Evolutionary conservation across 177 flowering plant species (phyloP).

Genomic region (Vitis hybrid): DNA sequence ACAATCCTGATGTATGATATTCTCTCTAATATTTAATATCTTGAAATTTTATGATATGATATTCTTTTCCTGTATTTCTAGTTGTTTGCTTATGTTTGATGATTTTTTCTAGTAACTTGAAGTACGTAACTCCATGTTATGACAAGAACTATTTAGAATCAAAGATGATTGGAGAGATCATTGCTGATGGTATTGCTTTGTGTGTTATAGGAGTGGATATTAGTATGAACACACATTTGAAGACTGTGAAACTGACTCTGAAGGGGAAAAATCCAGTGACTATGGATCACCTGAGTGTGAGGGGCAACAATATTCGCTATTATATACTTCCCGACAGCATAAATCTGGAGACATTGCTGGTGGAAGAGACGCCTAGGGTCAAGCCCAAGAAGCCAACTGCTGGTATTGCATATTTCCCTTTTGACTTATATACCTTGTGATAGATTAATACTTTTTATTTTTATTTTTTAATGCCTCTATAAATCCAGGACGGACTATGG

Average conservation of each 20-base stretch:
- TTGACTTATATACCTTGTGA: background rate
- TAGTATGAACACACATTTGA: conserved; percentile 96
- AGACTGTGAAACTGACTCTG: conserved; percentile 82
- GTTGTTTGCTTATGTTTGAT: conserved; percentile 5
- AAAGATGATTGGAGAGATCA: too few species aligned
- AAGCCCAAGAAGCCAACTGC: conserved; percentile 96
- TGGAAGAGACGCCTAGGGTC: conserved; percentile 94
- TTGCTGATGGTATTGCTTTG: background rate
- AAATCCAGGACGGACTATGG: conserved; percentile 68
- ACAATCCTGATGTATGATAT: too few species aligned
- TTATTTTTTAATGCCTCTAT: background rate
- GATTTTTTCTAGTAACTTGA: too few species aligned
- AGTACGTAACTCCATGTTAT: too few species aligned
- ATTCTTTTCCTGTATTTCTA: background rate
- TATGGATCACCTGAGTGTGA: conserved; percentile 87
- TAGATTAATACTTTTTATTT: too few species aligned
- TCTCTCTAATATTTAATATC: too few species aligned
- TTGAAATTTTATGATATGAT: background rate
- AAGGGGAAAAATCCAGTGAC: conserved; percentile 94
- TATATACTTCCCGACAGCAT: conserved; percentile 95
- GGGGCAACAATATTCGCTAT: conserved; percentile 92
- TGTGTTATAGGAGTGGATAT: conserved; percentile 76
- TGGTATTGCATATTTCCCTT: conserved; percentile 39
- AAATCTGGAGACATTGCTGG: conserved; percentile 89
- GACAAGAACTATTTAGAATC: too few species aligned